Base-by-base conservation (phyloP, 352 stramenopile species). In the Pythium guiyangense region DNA sequence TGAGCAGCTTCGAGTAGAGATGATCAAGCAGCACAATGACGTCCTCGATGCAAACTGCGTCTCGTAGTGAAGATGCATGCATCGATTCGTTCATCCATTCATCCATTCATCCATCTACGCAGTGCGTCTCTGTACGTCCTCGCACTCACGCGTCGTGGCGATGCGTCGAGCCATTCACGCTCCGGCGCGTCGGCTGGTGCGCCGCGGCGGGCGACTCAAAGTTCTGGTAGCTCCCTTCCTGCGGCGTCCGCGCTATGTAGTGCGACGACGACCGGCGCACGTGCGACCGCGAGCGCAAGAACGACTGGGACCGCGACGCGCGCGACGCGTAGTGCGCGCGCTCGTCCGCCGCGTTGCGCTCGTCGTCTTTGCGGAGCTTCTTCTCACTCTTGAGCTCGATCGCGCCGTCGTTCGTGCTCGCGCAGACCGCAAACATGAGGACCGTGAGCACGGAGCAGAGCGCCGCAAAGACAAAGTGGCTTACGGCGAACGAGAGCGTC, bases 361-460 rank as follows among this genome's bases (percentile, higher is more conserved):
- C 47, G 35, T 65, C 52, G 20, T 63, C 64, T 31, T 84, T 77
- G 29, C 88, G 70, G 20, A 88, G 57, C 4, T 76, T 74, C 40
- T 84, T 67, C 34, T 91, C 90, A 37, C 85, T 64, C 50, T 84
- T 84, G n/a, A 77, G 62, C 54, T 93, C 68, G 56, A 94, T 94
- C 35, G 85, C 85, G 48, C 85, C 85, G 50, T 80, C 67, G 60
- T 91, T 88, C 54, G 84, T 84, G 48, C 85, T 94, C 44, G 85
- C 85, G 48, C 79, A 91, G 47, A 90, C 66, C 8, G 70, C 61
- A 56, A 95, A 92, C 74, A 95, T 86, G 48, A 80, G 61, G 47
- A 88, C 65, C 39, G 85, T 95, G 45, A 93, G 65, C 37, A 89
- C 18, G 15, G 77, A 48, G 52, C 83, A 92, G 12, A 93, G 54